Conservation (phyloP, 140 eudicot species). For the Ambrosia hybrid region DNA sequence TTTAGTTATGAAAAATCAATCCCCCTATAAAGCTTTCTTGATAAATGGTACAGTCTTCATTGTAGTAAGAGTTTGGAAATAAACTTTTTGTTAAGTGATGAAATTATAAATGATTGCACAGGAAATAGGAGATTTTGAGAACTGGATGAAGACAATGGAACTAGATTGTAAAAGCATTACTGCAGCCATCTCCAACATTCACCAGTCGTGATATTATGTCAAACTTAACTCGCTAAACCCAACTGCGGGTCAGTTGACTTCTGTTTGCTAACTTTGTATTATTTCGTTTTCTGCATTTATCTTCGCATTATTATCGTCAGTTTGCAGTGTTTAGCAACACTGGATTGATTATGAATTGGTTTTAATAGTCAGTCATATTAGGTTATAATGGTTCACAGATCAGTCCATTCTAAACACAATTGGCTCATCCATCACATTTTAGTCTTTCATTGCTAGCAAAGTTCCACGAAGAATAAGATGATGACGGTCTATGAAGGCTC, state of each 20-base stretch:
- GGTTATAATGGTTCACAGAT: background rate
- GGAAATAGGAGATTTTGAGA: conserved; percentile 91
- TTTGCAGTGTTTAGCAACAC: background rate
- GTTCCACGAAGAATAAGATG: too few relatives aligned
- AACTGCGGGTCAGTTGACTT: conserved; percentile 6
- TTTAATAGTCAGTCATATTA: background rate
- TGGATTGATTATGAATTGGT: too few relatives aligned
- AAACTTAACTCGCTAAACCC: background rate
- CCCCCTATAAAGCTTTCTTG: conserved; percentile 5
- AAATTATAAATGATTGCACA: conserved; percentile 21
- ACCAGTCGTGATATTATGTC: conserved; percentile 39
- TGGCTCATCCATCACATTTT: background rate
- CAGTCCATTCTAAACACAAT: background rate
- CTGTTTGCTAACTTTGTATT: background rate
- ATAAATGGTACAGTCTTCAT: background rate
- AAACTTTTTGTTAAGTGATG: background rate
- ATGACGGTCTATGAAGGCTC: too few relatives aligned
- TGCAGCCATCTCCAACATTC: conserved; percentile 70
- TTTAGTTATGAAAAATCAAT: background rate
- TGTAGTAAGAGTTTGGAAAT: background rate
- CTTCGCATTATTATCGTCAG: conserved; percentile 3
- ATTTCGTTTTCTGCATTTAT: conserved; percentile 6
- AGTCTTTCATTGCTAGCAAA: background rate
- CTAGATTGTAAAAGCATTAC: conserved; percentile 74
- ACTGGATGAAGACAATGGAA: conserved; percentile 89